These are phyloP conservation scores for Eucalyptus victrix DNA, from an alignment of 345 rosid species.

Conservation along the genomic window DNA sequence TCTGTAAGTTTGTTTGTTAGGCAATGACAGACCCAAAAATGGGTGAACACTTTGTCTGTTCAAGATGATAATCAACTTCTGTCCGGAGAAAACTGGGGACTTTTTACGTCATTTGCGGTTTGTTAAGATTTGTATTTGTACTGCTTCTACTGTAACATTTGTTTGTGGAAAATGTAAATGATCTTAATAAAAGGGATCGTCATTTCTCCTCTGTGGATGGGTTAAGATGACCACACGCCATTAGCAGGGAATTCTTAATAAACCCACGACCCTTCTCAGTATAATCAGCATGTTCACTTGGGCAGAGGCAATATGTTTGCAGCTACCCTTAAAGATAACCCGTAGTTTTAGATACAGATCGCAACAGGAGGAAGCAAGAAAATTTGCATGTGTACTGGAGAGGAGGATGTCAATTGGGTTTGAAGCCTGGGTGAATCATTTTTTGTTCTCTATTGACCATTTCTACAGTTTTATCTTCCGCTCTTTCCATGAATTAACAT, in stretches of 20 bases:
- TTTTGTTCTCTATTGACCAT: neutral
- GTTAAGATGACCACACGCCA: neutral
- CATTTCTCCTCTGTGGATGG: neutral
- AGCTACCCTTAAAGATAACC: neutral
- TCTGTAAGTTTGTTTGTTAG: neutral
- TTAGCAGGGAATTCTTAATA: neutral
- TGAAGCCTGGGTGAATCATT: neutral
- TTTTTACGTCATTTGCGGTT: neutral
- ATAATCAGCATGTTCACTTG: neutral
- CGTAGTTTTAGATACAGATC: neutral
- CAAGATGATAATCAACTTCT: neutral
- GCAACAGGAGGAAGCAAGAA: neutral
- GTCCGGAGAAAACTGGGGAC: neutral
- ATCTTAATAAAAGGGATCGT: neutral
- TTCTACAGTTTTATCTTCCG: neutral
- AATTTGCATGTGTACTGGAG: neutral
- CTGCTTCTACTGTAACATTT: neutral
- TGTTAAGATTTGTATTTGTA: neutral
- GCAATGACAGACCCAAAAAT: neutral
- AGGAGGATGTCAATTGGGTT: neutral
- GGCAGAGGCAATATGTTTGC: neutral
- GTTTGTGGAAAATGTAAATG: neutral
- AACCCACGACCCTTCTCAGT: neutral
- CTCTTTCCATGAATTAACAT: neutral
- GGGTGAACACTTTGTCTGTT: neutral